phyloP scores from a whole-genome alignment of 2,329 filamentous ascomycete genomes.

The Ambrosiella beaveri region DNA sequence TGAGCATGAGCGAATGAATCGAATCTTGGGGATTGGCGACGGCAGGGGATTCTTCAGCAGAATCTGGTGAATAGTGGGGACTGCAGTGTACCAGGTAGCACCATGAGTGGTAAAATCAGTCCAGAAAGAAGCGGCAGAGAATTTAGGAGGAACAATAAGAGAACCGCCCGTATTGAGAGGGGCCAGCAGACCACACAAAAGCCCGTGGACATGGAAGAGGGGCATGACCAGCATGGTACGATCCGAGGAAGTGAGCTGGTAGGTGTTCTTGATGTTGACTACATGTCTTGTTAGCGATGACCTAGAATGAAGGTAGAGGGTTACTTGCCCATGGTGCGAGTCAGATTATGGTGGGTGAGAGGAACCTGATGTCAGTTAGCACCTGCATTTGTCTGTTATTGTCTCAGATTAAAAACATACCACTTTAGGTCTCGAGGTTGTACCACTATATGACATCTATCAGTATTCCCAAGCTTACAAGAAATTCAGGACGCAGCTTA shows the following conservation, averaged over 20 bases:
- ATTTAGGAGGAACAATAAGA: constrained; percentile 59
- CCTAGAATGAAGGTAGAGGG: not conserved
- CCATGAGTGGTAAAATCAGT: constrained; percentile 52
- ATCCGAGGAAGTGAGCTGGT: constrained; percentile 51
- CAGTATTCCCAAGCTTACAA: not conserved
- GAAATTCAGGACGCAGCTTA: constrained; percentile 14
- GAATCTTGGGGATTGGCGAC: constrained; percentile 50
- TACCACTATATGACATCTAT: constrained; percentile 34
- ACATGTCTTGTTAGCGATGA: not conserved
- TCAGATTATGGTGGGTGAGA: constrained; percentile 64
- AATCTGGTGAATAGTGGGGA: constrained; percentile 87
- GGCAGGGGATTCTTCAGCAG: constrained; percentile 58
- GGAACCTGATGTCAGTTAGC: constrained; percentile 36
- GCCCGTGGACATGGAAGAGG: constrained; percentile 78
- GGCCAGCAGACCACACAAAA: constrained; percentile 65
- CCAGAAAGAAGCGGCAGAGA: constrained; percentile 77
- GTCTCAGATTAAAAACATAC: constrained; percentile 26
- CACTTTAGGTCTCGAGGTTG: constrained; percentile 71
- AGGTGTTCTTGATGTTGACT: constrained; percentile 65
- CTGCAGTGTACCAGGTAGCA: constrained; percentile 84
- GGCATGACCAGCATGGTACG: constrained; percentile 81
- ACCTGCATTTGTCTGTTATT: not conserved
- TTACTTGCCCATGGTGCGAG: constrained; percentile 54
- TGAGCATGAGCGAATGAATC: constrained; percentile 68
- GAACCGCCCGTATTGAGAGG: constrained; percentile 61